A percentile compares a stretch with the other conserved stretches of the same genome.
phyloP scores from a whole-genome alignment of 2,329 filamentous ascomycete species.

The Aulographum hederae region DNA sequence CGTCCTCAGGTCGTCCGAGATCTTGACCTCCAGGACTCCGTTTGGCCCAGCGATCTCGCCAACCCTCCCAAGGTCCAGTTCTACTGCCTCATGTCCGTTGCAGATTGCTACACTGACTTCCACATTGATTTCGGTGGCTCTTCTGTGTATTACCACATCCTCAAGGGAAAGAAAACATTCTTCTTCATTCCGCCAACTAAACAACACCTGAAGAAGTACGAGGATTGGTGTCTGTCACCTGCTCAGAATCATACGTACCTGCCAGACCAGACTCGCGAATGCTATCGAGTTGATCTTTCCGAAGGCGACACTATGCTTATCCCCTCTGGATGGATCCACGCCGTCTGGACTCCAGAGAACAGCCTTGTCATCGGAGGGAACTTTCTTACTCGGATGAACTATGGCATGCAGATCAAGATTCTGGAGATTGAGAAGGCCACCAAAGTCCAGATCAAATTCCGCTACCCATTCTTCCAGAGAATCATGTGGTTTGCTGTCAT shows the following conservation, averaged over 20 bases:
- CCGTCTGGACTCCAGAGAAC: constrained; percentile 52
- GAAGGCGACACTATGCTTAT: constrained; percentile 55
- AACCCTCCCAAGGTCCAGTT: constrained; percentile 47
- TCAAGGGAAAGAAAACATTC: constrained; percentile 51
- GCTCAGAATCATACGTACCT: constrained; percentile 49
- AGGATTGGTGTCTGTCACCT: constrained; percentile 51
- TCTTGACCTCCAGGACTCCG: constrained; percentile 36
- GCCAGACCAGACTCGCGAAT: constrained; percentile 45
- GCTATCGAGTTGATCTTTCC: constrained; percentile 45
- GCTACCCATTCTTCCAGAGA: constrained; percentile 51
- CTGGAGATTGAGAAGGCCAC: constrained; percentile 49
- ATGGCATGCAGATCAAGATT: constrained; percentile 47
- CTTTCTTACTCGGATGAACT: constrained; percentile 47
- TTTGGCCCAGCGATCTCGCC: constrained; percentile 33
- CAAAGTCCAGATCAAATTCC: constrained; percentile 45
- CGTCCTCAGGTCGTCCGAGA: constrained; percentile 47
- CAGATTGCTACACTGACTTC: constrained; percentile 54
- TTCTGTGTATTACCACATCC: constrained; percentile 52
- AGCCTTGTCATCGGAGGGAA: constrained; percentile 56
- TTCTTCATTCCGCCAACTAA: constrained; percentile 54
- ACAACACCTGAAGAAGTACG: constrained; percentile 50
- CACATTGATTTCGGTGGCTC: constrained; percentile 56
- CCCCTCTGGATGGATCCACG: constrained; percentile 54
- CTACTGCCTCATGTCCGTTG: constrained; percentile 53
- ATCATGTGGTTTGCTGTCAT: constrained; percentile 51